Conservation (phyloP, 2,329 filamentous ascomycete species). For the Xylaria polymorpha region DNA sequence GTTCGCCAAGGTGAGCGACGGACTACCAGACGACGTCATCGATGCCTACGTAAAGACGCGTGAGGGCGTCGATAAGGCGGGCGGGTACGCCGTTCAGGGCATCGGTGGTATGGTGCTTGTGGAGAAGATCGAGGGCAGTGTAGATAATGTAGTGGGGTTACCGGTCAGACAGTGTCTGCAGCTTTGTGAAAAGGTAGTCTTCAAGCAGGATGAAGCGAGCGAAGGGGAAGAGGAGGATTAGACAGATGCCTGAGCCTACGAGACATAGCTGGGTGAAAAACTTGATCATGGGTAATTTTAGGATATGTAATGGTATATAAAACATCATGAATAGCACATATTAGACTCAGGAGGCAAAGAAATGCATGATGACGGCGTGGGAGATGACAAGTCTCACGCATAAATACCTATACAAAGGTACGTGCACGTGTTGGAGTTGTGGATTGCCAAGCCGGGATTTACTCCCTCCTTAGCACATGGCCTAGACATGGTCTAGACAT, state of each 20-base stretch:
- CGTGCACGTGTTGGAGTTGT: background rate
- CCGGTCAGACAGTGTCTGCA: constrained; percentile 82
- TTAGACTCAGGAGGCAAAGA: constrained; percentile 4
- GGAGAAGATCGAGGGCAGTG: constrained; percentile 87
- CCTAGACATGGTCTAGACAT: background rate
- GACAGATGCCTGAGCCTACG: constrained; percentile 4
- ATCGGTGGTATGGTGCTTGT: constrained; percentile 86
- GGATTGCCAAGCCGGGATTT: background rate
- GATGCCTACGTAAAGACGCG: constrained; percentile 82
- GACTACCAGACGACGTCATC: constrained; percentile 81
- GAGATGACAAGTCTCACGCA: background rate
- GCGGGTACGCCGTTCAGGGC: constrained; percentile 94
- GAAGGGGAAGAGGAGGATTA: constrained; percentile 38
- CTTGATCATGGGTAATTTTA: background rate
- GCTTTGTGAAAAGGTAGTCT: constrained; percentile 89
- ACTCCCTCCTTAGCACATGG: background rate
- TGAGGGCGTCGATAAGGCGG: constrained; percentile 95
- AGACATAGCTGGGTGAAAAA: background rate
- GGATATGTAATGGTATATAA: constrained; percentile 9
- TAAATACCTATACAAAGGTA: background rate
- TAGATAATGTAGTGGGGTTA: constrained; percentile 94
- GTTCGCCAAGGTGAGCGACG: constrained; percentile 75
- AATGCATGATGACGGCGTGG: background rate
- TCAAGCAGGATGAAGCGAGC: constrained; percentile 73
- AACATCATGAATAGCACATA: constrained; percentile 9